Base-by-base conservation (phyloP, 2,329 filamentous ascomycete genomes). In the Hirsutella thompsonii region DNA sequence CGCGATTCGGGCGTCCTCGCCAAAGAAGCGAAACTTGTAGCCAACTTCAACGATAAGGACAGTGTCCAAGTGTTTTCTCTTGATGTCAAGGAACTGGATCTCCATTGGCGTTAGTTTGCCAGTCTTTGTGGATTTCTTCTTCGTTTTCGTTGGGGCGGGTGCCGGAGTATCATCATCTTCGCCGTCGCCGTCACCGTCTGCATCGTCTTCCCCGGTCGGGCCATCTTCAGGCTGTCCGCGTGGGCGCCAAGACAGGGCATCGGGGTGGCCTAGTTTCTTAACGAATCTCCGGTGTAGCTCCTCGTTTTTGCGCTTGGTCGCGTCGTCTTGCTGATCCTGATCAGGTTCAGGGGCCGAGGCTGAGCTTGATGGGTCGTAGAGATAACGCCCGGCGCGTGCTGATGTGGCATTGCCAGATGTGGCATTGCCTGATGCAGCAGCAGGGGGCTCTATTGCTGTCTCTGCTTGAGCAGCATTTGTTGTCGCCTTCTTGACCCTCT, bases 21-120 rank as follows among this genome's bases (percentile, higher is more conserved):
- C 92, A 55, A 94, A 94, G 66, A 98, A 94, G 28, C 84, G 81
- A 63, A 94, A 98, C 58, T 98, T 98, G 66, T 98, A 98, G 39
- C 92, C 92, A 8, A 96, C 92, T 58, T 98, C 90, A 40, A 96
- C 80, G 11, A 96, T 83, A 41, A 98, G 70, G 18, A 98, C 54
- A 0, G 90, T 92, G 56, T 96, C 92, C 66, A 87, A 73, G 56
- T 96, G 81, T 51, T 90, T 85, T 45, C 79, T 74, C 64, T 98
- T 98, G 60, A 98, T 94, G 16, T 94, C 89, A 5, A 98, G 71
- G 43, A 94, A 83, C 54, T 96, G 92, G 33, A 83, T 75, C 59
- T 96, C 89, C 79, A 98, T 83, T 0, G 92, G 92, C 0, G 92
- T 98, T 45, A 98, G 73, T 57, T 95, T 95, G 41, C 72, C 72